These are phyloP conservation scores for Solanum etuberosum DNA, from an alignment of 257 asterid genomes.

Conservation along the genomic window DNA sequence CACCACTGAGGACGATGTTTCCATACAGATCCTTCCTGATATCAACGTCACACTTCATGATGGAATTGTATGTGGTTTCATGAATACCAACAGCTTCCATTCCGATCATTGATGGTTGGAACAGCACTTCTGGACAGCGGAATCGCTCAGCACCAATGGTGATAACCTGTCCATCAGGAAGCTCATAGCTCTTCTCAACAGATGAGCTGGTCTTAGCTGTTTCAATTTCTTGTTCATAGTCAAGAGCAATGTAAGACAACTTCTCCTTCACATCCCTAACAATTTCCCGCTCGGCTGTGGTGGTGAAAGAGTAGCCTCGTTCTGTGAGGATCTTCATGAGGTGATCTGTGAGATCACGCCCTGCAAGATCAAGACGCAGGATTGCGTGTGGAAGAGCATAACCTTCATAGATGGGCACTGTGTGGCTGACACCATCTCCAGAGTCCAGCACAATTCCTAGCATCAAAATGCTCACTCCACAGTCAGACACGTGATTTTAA, in stretches of 20 bases:
- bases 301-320: constrained; percentile 19
- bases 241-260: constrained; percentile 14
- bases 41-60: constrained; percentile 27
- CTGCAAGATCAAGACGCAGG: constrained; percentile 16
- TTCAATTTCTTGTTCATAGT: constrained; percentile 24
- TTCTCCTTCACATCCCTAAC: constrained; percentile 20
- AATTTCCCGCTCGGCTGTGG: constrained; percentile 20
- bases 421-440: constrained; percentile 22
- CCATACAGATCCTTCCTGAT: constrained; percentile 24
- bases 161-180: constrained; percentile 18
- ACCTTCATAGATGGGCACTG: constrained; percentile 26
- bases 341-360: constrained; percentile 20
- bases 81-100: constrained; percentile 27
- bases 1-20: constrained; percentile 21
- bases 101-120: constrained; percentile 29
- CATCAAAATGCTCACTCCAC: not conserved
- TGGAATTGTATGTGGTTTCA: constrained; percentile 23
- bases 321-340: constrained; percentile 21
- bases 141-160: constrained; percentile 28
- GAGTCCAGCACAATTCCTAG: constrained; percentile 21
- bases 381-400: constrained; percentile 13
- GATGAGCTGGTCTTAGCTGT: constrained; percentile 20
- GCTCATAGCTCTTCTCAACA: constrained; percentile 22
- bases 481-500: not conserved
- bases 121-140: constrained; percentile 31